Evolutionary conservation across 140 eudicot species (phyloP), one percentile per base, ranked within the genome.

Genomic region (Oenanthe javanica): DNA sequence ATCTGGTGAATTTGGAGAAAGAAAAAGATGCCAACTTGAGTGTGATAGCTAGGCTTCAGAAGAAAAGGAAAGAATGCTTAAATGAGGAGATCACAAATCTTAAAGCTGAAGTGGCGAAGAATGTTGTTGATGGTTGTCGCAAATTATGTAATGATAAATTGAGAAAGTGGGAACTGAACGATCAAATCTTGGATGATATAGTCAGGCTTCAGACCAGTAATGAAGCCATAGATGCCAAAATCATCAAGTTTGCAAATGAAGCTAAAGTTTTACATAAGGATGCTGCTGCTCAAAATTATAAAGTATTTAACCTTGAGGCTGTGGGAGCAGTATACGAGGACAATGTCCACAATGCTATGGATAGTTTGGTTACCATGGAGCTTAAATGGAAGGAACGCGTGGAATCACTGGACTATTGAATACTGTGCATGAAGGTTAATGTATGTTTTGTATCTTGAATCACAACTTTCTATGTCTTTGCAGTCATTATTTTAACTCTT

Each of bases 281-380:
- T 45, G 77, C 77, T 6, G 27, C 9, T 73, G 59, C 78, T 48
- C 79, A 49, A 38, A 9, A 75, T 49, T 75, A 23, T 27, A 13
- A 12, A 49, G 79, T 75, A 49, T 2, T 31, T 3, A 5, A 75
- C 61, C 59, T 75, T 4, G 78, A 75, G 61, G 61, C 78, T 47
- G 1, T 75, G 38, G 45, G 61, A 75, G 61, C 78, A n/a, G 21
- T 3, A 21, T n/a, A 21, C 1, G 57, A 74, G 78, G 61, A n/a
- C 12, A 75, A 75, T 47, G 61, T 48, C 12, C 38, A n/a, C 9
- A 27, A 47, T 75, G 59, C 61, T 48, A 75, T 75, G 78, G 27
- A 75, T 48, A 31, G 36, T 14, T 48, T 23, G 78, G 78, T 75
- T 23, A 48, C 52, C 43, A 75, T 75, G 78, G 78, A 75, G 78